Conservation (phyloP, 768 basidiomycete species). For the Phanerochaete carnosa region DNA sequence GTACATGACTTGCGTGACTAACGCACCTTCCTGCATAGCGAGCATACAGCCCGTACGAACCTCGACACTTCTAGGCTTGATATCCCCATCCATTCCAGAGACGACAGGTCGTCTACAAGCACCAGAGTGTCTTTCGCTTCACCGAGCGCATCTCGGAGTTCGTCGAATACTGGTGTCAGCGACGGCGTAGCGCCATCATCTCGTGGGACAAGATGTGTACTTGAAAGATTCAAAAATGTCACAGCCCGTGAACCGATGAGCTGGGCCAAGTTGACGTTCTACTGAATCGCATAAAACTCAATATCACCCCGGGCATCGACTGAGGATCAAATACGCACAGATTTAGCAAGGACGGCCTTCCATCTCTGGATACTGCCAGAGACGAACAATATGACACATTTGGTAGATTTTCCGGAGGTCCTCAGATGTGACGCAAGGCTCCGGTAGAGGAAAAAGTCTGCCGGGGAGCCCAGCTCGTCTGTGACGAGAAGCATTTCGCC, state of each 20-base stretch:
- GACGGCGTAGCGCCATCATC: constrained; percentile 12
- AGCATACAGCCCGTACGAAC: constrained; percentile 57
- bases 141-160: constrained; percentile 4
- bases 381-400: constrained; percentile 52
- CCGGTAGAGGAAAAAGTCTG: constrained; percentile 68
- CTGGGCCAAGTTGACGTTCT: constrained; percentile 34
- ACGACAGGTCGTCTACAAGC: constrained; percentile 67
- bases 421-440: constrained; percentile 53
- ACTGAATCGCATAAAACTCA: neutral
- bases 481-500: constrained; percentile 59
- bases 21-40: constrained; percentile 52
- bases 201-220: constrained; percentile 19
- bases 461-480: constrained; percentile 67
- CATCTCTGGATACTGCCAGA: constrained; percentile 56
- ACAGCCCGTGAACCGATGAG: constrained; percentile 36
- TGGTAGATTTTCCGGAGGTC: constrained; percentile 20
- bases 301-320: neutral
- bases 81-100: constrained; percentile 71
- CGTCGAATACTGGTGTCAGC: constrained; percentile 17
- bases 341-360: constrained; percentile 60
- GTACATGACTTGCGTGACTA: neutral
- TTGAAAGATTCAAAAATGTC: constrained; percentile 50
- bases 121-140: constrained; percentile 35
- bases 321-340: constrained; percentile 38
- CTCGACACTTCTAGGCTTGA: constrained; percentile 47